Evolutionary conservation across 1,284 basidiomycete genomes (phyloP), one percentile per base, ranked within the genome.

Genomic region (Athelia sp.): DNA sequence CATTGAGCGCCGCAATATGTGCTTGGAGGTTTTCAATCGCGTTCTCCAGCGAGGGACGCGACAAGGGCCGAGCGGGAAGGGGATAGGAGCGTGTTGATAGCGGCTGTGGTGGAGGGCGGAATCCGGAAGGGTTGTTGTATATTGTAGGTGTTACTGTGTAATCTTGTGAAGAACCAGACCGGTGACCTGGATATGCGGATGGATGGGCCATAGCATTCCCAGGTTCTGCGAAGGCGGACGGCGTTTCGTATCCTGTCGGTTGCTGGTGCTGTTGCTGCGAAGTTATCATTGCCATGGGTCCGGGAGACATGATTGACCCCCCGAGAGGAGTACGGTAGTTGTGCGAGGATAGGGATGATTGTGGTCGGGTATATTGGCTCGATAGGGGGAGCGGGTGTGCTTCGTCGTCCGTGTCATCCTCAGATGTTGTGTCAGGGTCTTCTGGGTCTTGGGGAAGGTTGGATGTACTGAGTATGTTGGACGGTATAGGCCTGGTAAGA

Each of bases 1-100:
- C 95, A 31, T 86, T 88, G 34, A 98, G 76, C 1, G 94, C 93
- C 1, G 91, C 88, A 8, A 98, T 73, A 51, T 94, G 91, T 0
- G 87, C 85, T 63, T 98, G 95, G 49, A 94, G 81, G 54, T 81
- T 84, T 63, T 93, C 89, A 11, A 96, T 71, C 0, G 87, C 87
- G 47, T 78, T 76, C 61, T 92, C 89, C 43, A 93, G 69, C 31
- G 72, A 66, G 40, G 66, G 59, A 18, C 69, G 65, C 9, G 79
- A 77, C 21, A 67, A 65, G 11, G 77, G 71, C 47, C 73, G 64
- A 6, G 61, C 54, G 31, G 69, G 62, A 24, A 61, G 63, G 53
- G n/a, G n/a, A 40, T 66, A 70, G 29, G 59, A 63, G 17, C 49
- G 51, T 44, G 58, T 52, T 22, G 61, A 64, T 56, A 68, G 64